phyloP scores from a whole-genome alignment of 2,329 filamentous ascomycete genomes.

The Colletotrichum siamense region DNA sequence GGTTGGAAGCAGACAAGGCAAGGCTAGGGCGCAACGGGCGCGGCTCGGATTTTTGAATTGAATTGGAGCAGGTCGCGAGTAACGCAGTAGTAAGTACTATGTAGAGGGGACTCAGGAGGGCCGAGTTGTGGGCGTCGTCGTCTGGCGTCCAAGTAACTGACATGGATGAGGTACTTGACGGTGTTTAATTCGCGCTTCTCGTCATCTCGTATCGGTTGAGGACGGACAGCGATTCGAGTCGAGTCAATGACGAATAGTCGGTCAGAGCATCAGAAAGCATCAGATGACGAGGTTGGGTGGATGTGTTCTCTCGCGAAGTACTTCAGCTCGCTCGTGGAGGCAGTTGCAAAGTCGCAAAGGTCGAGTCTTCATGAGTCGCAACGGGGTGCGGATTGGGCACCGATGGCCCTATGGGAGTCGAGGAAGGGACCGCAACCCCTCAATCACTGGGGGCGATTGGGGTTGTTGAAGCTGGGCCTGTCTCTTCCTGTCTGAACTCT shows the following conservation, averaged over 20 bases:
- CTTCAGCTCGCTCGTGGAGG: not conserved
- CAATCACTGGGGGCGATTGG: not conserved
- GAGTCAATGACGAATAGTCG: constrained; percentile 9
- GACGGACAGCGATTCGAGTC: not conserved
- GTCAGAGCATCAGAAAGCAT: constrained; percentile 9
- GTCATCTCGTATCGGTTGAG: not conserved
- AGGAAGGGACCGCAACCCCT: constrained; percentile 9
- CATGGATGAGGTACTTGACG: not conserved
- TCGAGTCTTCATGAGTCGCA: constrained; percentile 21
- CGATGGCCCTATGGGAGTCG: constrained; percentile 15
- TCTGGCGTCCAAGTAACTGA: not conserved
- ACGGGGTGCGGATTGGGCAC: constrained; percentile 31
- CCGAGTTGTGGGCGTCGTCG: not conserved
- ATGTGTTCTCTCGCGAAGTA: constrained; percentile 23
- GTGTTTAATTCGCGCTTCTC: not conserved
- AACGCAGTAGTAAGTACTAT: too few relatives aligned
- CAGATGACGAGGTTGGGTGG: constrained; percentile 30
- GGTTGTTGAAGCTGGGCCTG: not conserved
- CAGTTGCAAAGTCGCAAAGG: constrained; percentile 2
- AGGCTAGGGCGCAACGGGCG: not conserved
- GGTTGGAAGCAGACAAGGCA: not conserved
- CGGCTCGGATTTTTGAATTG: not conserved
- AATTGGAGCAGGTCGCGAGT: not conserved
- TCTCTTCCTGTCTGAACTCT: constrained; percentile 1
- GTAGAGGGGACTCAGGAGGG: not conserved